Evolutionary conservation across 2,329 filamentous ascomycete species (phyloP).

Genomic region (Graphium sp.): DNA sequence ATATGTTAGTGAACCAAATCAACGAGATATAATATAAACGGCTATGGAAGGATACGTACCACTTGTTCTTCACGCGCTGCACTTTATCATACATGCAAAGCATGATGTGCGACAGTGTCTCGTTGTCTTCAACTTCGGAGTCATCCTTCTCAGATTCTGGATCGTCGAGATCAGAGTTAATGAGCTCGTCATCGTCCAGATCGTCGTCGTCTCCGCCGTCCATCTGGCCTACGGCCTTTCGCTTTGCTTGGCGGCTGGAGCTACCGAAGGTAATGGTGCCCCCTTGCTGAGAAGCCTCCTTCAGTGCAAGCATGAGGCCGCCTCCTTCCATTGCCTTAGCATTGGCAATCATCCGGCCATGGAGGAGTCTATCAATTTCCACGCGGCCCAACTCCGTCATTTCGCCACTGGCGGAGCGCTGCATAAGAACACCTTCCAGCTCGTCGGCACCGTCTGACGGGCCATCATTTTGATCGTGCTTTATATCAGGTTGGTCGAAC

Average conservation of each 20-base stretch:
- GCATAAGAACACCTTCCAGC: slow-evolving; percentile 41
- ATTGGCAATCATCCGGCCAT: slow-evolving; percentile 46
- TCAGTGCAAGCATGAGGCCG: slow-evolving; percentile 58
- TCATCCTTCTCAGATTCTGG: slow-evolving; percentile 73
- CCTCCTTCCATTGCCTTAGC: slow-evolving; percentile 57
- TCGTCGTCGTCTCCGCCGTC: slow-evolving; percentile 42
- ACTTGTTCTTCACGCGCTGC: slow-evolving; percentile 97
- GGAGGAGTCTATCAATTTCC: slow-evolving; percentile 53
- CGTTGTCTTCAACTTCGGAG: slow-evolving; percentile 77
- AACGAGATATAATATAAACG: background rate
- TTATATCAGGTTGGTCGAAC: no score
- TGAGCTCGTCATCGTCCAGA: slow-evolving; percentile 75
- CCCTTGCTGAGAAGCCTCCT: slow-evolving; percentile 35
- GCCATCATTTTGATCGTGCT: no score
- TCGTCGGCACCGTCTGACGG: slow-evolving; percentile 54
- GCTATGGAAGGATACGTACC: slow-evolving; percentile 28
- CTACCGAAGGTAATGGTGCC: slow-evolving; percentile 1
- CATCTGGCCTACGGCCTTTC: slow-evolving; percentile 26
- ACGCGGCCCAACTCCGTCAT: slow-evolving; percentile 37
- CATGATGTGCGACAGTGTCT: slow-evolving; percentile 77
- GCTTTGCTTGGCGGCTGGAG: background rate
- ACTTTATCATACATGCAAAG: slow-evolving; percentile 99
- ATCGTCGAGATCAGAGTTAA: slow-evolving; percentile 96
- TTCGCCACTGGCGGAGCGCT: slow-evolving; percentile 34
- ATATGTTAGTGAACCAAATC: background rate